Conservation (phyloP, 2,329 filamentous ascomycete species). For the Colletotrichum sp. region DNA sequence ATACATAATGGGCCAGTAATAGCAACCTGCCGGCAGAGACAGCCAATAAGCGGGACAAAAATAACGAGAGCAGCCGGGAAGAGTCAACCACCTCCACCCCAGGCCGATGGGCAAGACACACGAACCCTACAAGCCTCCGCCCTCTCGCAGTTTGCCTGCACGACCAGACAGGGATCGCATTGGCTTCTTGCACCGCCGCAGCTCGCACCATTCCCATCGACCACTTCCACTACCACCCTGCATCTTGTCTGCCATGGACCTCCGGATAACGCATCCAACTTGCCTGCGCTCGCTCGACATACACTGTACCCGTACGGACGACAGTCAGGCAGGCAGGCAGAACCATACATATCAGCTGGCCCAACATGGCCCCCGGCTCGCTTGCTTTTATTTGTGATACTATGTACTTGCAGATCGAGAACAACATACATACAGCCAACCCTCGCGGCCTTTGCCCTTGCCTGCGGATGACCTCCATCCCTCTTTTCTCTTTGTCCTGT, state of each 20-base stretch:
- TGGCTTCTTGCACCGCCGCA: constrained; percentile 20
- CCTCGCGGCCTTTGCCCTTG: background rate
- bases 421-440: constrained; percentile 16
- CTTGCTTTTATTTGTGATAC: constrained; percentile 20
- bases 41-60: constrained; percentile 7
- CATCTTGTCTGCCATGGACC: background rate
- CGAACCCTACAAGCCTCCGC: constrained; percentile 12
- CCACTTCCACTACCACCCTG: background rate
- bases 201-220: background rate
- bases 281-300: background rate
- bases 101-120: background rate
- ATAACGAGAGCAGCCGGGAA: background rate
- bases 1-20: constrained; percentile 12
- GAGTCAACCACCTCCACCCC: background rate
- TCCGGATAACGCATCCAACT: constrained; percentile 4
- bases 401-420: background rate
- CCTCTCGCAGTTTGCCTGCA: constrained; percentile 16
- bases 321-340: background rate
- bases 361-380: constrained; percentile 8
- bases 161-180: constrained; percentile 4
- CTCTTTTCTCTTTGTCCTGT: constrained; percentile 1
- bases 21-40: background rate
- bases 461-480: background rate
- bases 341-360: constrained; percentile 4
- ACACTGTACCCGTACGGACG: constrained; percentile 7